Evolutionary conservation across 1,284 basidiomycete genomes (phyloP).

Genomic region (Xerocomus nothofagi): DNA sequence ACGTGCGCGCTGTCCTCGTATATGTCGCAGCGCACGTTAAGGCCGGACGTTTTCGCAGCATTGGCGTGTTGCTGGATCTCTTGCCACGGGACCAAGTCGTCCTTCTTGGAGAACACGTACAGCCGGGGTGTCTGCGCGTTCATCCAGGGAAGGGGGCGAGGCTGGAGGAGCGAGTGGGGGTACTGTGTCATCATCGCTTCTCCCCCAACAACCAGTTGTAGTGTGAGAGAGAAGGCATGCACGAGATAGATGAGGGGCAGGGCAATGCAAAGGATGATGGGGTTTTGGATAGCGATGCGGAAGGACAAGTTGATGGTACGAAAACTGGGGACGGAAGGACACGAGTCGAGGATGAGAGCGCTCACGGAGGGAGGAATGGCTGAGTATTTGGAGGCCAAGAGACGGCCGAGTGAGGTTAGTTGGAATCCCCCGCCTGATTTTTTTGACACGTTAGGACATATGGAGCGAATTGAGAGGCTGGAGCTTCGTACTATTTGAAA

Average conservation of each 20-base stretch:
- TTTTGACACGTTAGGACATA: not conserved
- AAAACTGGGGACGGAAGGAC: conserved; percentile 42
- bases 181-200: conserved; percentile 19
- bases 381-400: conserved; percentile 34
- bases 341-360: conserved; percentile 52
- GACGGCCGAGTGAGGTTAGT: conserved; percentile 39
- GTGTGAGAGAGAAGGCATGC: conserved; percentile 18
- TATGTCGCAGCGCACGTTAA: conserved; percentile 39
- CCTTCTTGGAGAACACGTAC: conserved; percentile 54
- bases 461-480: not conserved
- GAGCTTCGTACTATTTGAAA: conserved; percentile 51
- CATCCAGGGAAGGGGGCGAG: conserved; percentile 47
- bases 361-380: conserved; percentile 24
- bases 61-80: conserved; percentile 46
- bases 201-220: conserved; percentile 17
- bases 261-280: conserved; percentile 32
- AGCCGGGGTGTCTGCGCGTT: conserved; percentile 44
- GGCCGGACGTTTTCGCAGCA: conserved; percentile 37
- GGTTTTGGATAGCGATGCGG: conserved; percentile 39
- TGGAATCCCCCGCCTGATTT: conserved; percentile 50
- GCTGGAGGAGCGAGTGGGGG: conserved; percentile 37
- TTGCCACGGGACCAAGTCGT: conserved; percentile 44
- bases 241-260: conserved; percentile 25
- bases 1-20: conserved; percentile 55
- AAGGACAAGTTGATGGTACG: conserved; percentile 40